These are phyloP conservation scores for Alternaria burnsii DNA, from an alignment of 2,329 filamentous ascomycete genomes.

Conservation along the genomic window DNA sequence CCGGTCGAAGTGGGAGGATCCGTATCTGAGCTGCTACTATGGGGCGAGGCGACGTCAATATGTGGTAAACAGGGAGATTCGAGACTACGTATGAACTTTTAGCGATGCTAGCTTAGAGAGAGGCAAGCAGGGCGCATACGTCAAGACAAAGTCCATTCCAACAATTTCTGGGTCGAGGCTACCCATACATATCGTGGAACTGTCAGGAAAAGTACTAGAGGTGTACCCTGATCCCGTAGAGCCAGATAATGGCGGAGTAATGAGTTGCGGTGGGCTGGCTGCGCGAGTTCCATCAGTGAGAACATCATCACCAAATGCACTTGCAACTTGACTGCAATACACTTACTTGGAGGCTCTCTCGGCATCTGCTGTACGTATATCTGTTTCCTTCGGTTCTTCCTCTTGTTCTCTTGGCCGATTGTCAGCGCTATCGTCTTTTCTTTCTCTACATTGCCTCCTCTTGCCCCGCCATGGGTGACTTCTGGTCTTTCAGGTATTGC, in stretches of 20 bases:
- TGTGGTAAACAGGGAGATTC: conserved; percentile 48
- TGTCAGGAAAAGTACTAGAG: neutral
- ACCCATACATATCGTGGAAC: conserved; percentile 3
- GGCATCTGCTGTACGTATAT: conserved; percentile 5
- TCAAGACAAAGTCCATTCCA: conserved; percentile 48
- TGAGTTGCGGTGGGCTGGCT: neutral
- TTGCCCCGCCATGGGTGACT: neutral
- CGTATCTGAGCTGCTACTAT: neutral
- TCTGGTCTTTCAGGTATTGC: conserved; percentile 2
- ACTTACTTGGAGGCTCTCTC: neutral
- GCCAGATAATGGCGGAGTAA: neutral
- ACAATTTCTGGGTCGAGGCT: conserved; percentile 28
- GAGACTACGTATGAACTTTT: conserved; percentile 31
- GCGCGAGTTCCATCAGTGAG: neutral
- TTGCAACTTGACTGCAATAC: neutral
- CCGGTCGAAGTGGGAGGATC: conserved; percentile 27
- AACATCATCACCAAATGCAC: neutral
- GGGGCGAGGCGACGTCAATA: conserved; percentile 24
- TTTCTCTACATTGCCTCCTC: neutral
- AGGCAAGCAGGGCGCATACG: conserved; percentile 26
- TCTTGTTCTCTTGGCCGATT: conserved; percentile 1
- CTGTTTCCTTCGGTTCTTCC: conserved; percentile 7
- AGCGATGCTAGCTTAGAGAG: neutral
- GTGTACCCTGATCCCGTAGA: neutral
- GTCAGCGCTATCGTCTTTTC: neutral